Base-by-base conservation (phyloP, 2,329 filamentous ascomycete species). In the Lachnellula occidentalis region DNA sequence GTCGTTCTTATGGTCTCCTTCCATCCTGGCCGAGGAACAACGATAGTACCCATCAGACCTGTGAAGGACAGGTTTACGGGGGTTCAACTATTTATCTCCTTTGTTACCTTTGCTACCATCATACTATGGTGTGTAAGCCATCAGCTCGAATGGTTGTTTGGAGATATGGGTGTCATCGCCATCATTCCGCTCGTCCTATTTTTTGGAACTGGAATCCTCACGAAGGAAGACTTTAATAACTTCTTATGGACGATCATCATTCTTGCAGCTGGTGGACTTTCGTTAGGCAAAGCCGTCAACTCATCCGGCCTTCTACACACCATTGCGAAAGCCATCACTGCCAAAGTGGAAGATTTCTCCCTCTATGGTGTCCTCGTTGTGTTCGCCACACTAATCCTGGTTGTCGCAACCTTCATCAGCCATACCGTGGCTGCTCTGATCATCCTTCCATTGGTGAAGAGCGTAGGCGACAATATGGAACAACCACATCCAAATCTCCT, bases 221-320 rank as follows among this genome's bases (percentile, higher is more conserved):
- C 92, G 48, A 99, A 97, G 73, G 94, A 97, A 73, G 94, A 99
- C 73, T 99, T 99, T 70, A 99, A 99, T 77, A 99, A 99, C 72
- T 99, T 99, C 72, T 87, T 96, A 39, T 99, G 94, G 94, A 99
- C 95, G 19, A 99, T 99, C 72, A 96, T 99, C 72, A 97, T 99
- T 66, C 85, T 99, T 19, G 94, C 94, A 0, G 92, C 94, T 0
- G 94, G 94, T 46, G 94, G 94, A 7, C 76, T 99, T 34, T 91
- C 91, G 1, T 83, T 99, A 0, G 94, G 94, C 54, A 96, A 95
- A 71, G 89, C 92, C 0, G 94, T 99, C 55, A 92, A 91, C 60
- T 94, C 90, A 0, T 97, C 92, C 0, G 94, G 94, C 1, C 78
- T 99, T 11, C 77, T 99, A 34, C 88, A 95, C 69, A 95, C 91